phyloP scores from a whole-genome alignment of 495 filamentous ascomycete genomes.

The Corynascus novoguineensis region DNA sequence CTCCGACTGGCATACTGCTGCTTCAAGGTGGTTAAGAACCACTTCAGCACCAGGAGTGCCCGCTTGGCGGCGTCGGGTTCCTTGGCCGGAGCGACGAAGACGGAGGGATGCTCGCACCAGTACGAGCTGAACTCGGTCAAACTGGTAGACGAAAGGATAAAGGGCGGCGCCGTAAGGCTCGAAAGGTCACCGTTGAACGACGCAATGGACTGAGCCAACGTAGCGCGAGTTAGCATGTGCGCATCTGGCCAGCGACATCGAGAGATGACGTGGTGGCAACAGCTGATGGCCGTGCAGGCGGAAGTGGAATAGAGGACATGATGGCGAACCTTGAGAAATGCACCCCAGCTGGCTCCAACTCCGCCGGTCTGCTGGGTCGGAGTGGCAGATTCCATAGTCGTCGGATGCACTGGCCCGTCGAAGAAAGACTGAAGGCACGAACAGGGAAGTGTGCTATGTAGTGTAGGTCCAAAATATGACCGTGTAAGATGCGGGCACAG shows the following conservation, averaged over 20 bases:
- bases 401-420: neutral
- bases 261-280: neutral
- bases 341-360: constrained; percentile 39
- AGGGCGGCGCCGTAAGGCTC: constrained; percentile 88
- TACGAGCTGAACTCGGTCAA: constrained; percentile 93
- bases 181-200: constrained; percentile 96
- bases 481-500: too few species aligned
- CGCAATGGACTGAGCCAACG: constrained; percentile 68
- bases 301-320: neutral
- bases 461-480: neutral
- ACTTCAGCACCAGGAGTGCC: constrained; percentile 83
- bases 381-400: constrained; percentile 22
- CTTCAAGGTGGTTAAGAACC: constrained; percentile 94
- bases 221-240: constrained; percentile 7
- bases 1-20: constrained; percentile 89
- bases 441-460: neutral
- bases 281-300: neutral
- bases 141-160: constrained; percentile 88
- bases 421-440: neutral
- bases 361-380: constrained; percentile 30
- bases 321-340: constrained; percentile 48
- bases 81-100: constrained; percentile 79
- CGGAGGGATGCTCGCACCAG: constrained; percentile 88
- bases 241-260: neutral
- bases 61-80: constrained; percentile 80